Base-by-base conservation (phyloP, 2,329 filamentous ascomycete genomes). In the Apiospora arundinis region DNA sequence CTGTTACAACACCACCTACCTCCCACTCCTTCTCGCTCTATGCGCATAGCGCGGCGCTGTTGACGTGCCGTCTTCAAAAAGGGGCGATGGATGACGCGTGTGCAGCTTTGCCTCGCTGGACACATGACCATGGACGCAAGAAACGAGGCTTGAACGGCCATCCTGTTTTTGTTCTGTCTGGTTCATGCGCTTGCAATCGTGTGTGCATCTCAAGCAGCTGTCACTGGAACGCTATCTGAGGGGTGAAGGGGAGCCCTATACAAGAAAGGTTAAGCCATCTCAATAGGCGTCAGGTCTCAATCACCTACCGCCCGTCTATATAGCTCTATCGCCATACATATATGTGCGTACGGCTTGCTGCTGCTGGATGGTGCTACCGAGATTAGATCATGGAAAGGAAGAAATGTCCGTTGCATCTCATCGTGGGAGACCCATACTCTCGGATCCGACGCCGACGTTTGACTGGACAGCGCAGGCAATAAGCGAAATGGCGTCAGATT, bases 401-500 rank as follows among this genome's bases (percentile, higher is more conserved):
- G 21, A 21, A 56, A 16, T 11, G 52, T 60, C 8, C 8, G 28
- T 37, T n/a, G 25, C 52, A 60, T 60, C 52, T 37, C 28, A 60
- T 60, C 52, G 52, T 37, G 28, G 28, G 56, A 40, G 56, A 40
- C 56, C 56, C 56, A 63, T 63, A 63, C 32, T 18, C 4, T 63
- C 56, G 56, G 56, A 28, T 63, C 56, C 56, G 56, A 63, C 9
- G 32, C n/a, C n/a, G 32, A 12, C 32, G 32, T 63, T 18, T 63
- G 18, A 63, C 56, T 63, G 32, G 56, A 32, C 56, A 63, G 32
- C 28, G 32, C 32, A 63, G 32, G 56, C 56, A 63, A 21, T 40
- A 63, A 63, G 56, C 56, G 56, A 63, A 18, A 63, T 63, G 56
- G 56, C 32, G 56, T 63, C 56, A 40, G 56, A n/a, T 40, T 40